Evolutionary conservation across 805 yeast species (phyloP).

Genomic region (Yarrowia sp.): DNA sequence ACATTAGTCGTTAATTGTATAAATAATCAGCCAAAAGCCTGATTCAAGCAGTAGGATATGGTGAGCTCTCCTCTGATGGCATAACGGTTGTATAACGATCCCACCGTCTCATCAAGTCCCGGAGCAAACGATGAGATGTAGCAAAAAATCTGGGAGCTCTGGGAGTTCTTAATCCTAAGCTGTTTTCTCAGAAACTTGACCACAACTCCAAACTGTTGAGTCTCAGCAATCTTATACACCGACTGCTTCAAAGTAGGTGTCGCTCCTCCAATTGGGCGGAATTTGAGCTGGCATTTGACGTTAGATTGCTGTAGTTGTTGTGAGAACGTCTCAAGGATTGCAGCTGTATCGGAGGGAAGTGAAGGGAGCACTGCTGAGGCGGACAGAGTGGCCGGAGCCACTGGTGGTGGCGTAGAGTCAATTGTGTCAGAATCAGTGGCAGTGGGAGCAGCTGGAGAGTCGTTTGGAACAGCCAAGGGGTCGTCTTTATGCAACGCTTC

Average conservation of each 20-base stretch:
- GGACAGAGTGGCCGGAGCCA: conserved; percentile 35
- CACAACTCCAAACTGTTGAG: conserved; percentile 47
- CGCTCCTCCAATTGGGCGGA: conserved; percentile 51
- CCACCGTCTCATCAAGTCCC: conserved; percentile 39
- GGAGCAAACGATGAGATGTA: conserved; percentile 44
- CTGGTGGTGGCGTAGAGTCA: conserved; percentile 33
- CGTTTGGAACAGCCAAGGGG: background rate
- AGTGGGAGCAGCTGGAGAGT: background rate
- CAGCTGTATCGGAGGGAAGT: conserved; percentile 36
- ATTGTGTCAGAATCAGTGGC: conserved; percentile 31
- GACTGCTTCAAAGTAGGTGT: conserved; percentile 48
- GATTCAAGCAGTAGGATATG: conserved; percentile 38
- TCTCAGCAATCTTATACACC: conserved; percentile 45
- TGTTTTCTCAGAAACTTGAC: conserved; percentile 45
- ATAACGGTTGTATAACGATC: conserved; percentile 33
- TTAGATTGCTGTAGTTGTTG: conserved; percentile 27
- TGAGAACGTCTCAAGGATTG: conserved; percentile 33
- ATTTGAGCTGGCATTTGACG: conserved; percentile 39
- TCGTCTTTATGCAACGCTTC: background rate
- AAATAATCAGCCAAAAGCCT: conserved; percentile 37
- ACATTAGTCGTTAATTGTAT: conserved; percentile 3
- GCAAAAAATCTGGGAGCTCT: conserved; percentile 39
- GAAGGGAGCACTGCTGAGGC: conserved; percentile 37
- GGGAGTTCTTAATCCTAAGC: conserved; percentile 33
- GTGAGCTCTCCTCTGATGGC: conserved; percentile 36